Evolutionary conservation across 306 rosid species (phyloP), one percentile per base, ranked within the genome.

Genomic region (Abrus pulchellus): DNA sequence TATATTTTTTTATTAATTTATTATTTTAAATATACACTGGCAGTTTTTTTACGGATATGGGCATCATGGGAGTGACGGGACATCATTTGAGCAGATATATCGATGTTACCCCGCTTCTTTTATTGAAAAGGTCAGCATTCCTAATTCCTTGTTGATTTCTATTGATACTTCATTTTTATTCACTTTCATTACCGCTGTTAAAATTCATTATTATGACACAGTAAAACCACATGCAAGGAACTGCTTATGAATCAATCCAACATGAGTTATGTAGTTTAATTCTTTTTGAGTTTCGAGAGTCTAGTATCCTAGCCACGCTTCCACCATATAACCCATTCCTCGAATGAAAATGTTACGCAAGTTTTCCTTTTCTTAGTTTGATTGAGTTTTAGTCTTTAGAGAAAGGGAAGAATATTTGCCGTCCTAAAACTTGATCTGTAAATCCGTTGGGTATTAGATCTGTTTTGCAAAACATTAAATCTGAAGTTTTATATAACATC

Each of bases 61-160:
- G 49, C 92, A 95, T 68, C 97, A 86, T 3, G 93, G 97, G 61
- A 80, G 93, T 68, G 94, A 86, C 5, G 93, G 97, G 61, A 80
- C 97, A 9, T 88, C 99, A 12, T 93, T 96, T 66, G 97, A 96
- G 89, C 98, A 96, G 88, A 91, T 93, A 40, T 96, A 90, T 80
- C 90, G 95, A 81, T 96, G 99, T 68, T 96, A 90, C 89, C 92
- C 99, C 28, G 97, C 98, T 70, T 93, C 99, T 13, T 96, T 96
- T 84, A 96, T 96, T 67, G 99, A 96, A 52, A 96, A 96, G 99
- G 99, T 96, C 59, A 68, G 85, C 50, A 6, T 84, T 74, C 54
- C 60, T 61, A 47, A 32, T 53, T 38, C 28, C 45, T 12, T 12
- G 13, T 4, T 77, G 33, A 75, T 14, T 59, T 60, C 47, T 29